Percentiles rank a stretch among this genome's conserved stretches.
phyloP scores from a whole-genome alignment of 257 asterid species.

The Solanum appendiculatum region DNA sequence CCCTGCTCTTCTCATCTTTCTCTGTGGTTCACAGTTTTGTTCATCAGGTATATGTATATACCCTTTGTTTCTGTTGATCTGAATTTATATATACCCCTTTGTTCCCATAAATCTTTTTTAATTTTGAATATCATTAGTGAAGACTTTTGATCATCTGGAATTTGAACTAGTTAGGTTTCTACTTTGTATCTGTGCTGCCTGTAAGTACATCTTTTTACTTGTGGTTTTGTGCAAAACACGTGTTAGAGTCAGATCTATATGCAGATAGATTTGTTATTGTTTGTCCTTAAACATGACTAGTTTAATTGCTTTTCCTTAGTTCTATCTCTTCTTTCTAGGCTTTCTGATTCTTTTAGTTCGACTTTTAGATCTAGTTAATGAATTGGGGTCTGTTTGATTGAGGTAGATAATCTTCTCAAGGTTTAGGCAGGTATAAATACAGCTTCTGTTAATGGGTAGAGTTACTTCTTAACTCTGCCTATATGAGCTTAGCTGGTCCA shows the following conservation, averaged over 20 bases:
- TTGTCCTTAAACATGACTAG: background rate
- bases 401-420: background rate
- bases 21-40: background rate
- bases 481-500: background rate
- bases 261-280: background rate
- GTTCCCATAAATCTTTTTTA: background rate
- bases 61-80: background rate
- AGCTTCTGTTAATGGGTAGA: background rate
- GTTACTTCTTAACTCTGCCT: background rate
- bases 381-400: background rate
- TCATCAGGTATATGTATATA: background rate
- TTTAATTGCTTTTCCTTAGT: background rate
- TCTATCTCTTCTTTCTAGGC: background rate
- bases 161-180: background rate
- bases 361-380: background rate
- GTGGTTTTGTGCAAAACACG: background rate
- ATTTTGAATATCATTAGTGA: background rate
- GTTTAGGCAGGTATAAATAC: background rate
- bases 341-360: background rate
- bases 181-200: background rate
- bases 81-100: background rate
- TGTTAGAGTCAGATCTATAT: background rate
- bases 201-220: background rate
- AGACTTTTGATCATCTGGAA: background rate
- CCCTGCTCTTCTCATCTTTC: background rate